Evolutionary conservation across 352 stramenopile species (phyloP), one percentile per base, ranked within the genome.

Genomic region (Globisporangium parvum): DNA sequence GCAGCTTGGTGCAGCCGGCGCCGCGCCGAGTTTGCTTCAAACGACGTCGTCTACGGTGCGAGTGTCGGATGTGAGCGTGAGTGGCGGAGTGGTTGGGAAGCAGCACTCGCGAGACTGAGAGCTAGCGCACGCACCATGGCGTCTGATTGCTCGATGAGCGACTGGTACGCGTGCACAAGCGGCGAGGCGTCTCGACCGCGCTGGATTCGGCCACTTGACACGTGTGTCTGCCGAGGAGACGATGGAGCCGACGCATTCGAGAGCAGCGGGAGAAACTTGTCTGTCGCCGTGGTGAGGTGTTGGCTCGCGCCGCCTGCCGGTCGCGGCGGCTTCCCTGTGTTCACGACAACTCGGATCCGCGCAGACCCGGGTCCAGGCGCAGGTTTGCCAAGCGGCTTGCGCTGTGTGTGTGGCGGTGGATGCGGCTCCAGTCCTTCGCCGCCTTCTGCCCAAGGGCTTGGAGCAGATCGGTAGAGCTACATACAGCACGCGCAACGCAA

Each of bases 111-210:
- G 5, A 44, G 4, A 48, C 42, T 10, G 42, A 28, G 10, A 18
- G n/a, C 18, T 20, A 48, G 1, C 26, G 20, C 31, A 63, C 40
- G 31, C 69, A 81, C 73, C 75, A 85, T 81, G 6, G 69, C 55
- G 55, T 73, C 44, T 5, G 63, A 80, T 42, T 85, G 70, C 10
- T 73, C 58, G 11, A 85, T 39, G 4, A 89, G 60, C n/a, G 74
- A 53, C 51, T 78, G 62, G 64, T 87, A 87, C 1, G 79, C 73
- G 23, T 71, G 47, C 2, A 72, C 62, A 11, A 83, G 63, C 31
- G 70, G 61, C n/a, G 72, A 71, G 10, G 72, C 72, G 21, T 80
- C 66, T 45, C 56, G 31, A 9, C 56, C 28, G 3, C 37, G 39
- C 42, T 49, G 47, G 47, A 56, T 5, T n/a, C 15, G 44, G 44